Evolutionary conservation across 306 rosid species (phyloP), one percentile per base, ranked within the genome.

Genomic region (Fagus crenata): DNA sequence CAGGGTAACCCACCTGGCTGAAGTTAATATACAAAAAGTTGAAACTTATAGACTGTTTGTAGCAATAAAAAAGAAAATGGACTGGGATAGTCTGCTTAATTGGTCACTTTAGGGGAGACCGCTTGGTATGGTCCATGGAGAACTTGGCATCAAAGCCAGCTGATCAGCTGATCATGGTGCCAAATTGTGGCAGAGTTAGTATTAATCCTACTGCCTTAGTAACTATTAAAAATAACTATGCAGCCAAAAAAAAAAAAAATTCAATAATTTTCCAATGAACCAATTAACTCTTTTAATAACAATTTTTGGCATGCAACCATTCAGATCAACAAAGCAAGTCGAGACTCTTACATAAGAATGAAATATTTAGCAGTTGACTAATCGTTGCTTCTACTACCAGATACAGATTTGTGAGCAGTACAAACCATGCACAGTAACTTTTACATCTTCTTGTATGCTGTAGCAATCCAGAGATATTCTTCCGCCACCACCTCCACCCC

Each of bases 401-500:
- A 75, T 49, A 79, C 33, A 82, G 76, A 84, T 56, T 49, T 69
- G 61, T 74, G 22, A 79, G 40, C 61, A 75, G 77, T 77, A 80
- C 88, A 67, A 87, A 95, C 98, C 98, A 76, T 85, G 97, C 67
- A 86, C 93, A 64, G 97, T 88, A 79, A 95, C 87, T 71, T 79
- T 88, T 55, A 95, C 86, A 82, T 92, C 97, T 84, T 95, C 98
- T 85, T 95, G 98, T 81, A 92, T 92, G 91, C 96, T 88, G 89
- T 95, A 95, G 82, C 98, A 92, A 77, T 90, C 96, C 75, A 95
- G 93, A 69, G 98, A 95, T 76, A 95, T 87, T 87, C 98, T 92
- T 84, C 98, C 98, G 71, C 98, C 98, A 13, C 98, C 98, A 39
- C 98, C 98, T 72, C 98, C 98, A 81, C 98, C 98, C 97, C 96